Evolutionary conservation across 1,284 basidiomycete genomes (phyloP).

Genomic region (Dichomitus squalens): DNA sequence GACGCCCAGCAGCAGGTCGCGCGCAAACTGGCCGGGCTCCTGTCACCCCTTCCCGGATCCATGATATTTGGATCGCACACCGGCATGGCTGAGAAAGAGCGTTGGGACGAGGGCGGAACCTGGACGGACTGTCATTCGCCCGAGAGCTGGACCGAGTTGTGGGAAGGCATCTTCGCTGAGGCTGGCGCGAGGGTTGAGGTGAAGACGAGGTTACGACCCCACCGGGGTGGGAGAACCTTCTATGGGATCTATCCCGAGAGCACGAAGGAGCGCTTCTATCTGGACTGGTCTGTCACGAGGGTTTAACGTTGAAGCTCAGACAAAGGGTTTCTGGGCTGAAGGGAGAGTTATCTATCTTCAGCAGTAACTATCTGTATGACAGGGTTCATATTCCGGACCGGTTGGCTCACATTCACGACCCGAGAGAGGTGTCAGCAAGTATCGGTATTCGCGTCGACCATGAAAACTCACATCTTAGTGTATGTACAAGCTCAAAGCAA

Average conservation of each 20-base stretch:
- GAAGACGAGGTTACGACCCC: slow-evolving; percentile 28
- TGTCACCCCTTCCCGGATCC: slow-evolving; percentile 35
- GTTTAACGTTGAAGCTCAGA: too few relatives aligned
- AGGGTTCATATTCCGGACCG: too few relatives aligned
- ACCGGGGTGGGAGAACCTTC: background rate
- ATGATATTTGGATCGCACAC: slow-evolving; percentile 36
- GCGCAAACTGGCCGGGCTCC: slow-evolving; percentile 38
- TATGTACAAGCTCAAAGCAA: too few relatives aligned
- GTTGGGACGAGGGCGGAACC: slow-evolving; percentile 19
- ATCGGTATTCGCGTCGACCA: too few relatives aligned
- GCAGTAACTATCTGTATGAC: too few relatives aligned
- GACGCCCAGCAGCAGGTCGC: slow-evolving; percentile 42
- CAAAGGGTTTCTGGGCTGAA: too few relatives aligned
- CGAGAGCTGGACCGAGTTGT: slow-evolving; percentile 43
- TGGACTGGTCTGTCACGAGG: slow-evolving; percentile 15
- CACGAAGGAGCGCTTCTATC: slow-evolving; percentile 12
- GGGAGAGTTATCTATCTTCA: too few relatives aligned
- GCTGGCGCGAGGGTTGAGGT: too few relatives aligned
- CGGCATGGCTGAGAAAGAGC: background rate
- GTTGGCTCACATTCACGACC: too few relatives aligned
- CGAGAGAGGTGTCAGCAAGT: too few relatives aligned
- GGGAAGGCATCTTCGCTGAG: too few relatives aligned
- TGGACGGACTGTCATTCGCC: slow-evolving; percentile 37
- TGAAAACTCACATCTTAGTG: too few relatives aligned
- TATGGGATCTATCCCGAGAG: slow-evolving; percentile 9